Conservation (phyloP, 2,329 filamentous ascomycete genomes). For the Pseudogymnoascus sp. region DNA sequence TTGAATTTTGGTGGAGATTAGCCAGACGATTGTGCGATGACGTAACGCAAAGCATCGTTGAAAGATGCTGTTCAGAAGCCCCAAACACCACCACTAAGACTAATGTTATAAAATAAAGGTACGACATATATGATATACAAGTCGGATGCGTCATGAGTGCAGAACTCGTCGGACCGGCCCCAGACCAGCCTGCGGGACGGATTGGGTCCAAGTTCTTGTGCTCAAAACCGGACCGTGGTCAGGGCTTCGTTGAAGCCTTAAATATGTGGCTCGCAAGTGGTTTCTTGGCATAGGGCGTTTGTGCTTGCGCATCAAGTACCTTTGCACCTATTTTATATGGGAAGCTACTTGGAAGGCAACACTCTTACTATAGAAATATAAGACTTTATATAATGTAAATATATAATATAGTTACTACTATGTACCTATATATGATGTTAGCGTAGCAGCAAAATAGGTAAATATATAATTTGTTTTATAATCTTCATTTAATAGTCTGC, state of each 20-base stretch:
- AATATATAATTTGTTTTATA: no score
- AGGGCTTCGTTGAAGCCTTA: background rate
- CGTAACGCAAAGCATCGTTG: background rate
- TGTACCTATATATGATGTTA: no score
- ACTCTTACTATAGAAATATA: background rate
- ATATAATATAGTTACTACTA: background rate
- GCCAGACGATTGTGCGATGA: background rate
- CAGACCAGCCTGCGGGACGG: background rate
- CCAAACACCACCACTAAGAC: background rate
- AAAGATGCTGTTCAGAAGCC: background rate
- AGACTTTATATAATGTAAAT: background rate
- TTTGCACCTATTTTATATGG: background rate
- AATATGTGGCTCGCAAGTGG: background rate
- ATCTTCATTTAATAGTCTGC: background rate
- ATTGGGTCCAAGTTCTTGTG: background rate
- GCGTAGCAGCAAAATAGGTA: no score
- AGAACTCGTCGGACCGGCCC: background rate
- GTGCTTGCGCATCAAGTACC: background rate
- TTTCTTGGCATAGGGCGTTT: background rate
- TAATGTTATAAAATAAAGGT: background rate
- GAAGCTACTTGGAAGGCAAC: background rate
- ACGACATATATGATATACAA: background rate
- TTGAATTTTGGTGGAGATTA: background rate
- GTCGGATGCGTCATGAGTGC: background rate
- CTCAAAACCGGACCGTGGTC: background rate